Evolutionary conservation across 305 asterid species (phyloP), one percentile per base, ranked within the genome.

Genomic region (Fraxinus nigra): DNA sequence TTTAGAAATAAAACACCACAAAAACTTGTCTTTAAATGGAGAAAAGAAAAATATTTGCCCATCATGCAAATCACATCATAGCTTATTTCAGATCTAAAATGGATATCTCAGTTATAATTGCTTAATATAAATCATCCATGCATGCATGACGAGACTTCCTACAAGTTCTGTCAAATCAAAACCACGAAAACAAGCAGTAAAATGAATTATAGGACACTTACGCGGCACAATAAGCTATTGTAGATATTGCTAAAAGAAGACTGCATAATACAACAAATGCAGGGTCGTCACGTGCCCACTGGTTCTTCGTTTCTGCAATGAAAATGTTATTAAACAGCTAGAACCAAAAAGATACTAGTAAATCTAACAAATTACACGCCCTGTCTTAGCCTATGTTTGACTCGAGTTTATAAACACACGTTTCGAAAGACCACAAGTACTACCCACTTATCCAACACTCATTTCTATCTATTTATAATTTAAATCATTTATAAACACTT

Each of bases 251-350:
- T 82, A 96, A 84, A 82, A 96, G 98, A 83, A 96, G 94, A 88
- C 90, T 90, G 82, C 92, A 93, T 87, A 94, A 90, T 80, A 94
- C 99, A 84, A 93, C 90, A 87, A 94, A 96, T 75, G 99, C 99
- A 77, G 98, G 99, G 90, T 96, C 99, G 85, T 96, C 99, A 77
- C 98, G 99, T 80, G 99, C 99, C 99, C 99, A 96, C 86, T 96
- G 99, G 85, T 96, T 96, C 91, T 96, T 96, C 67, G 98, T 96
- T 89, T 96, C 99, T 96, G 93, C 88, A 89, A 67, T 48, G 74
- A 72, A 77, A 78, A 46, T 51, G n/a, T 76, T 40, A 79, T 80
- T 32, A 85, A 85, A 54, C 74, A 76, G 16, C 72, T 43, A 75
- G 72, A 77, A 82, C 78, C 32, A 37, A 18, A 80, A 81, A 78